phyloP scores from a whole-genome alignment of 2,329 filamentous ascomycete genomes.

The Cladosporium sp. region DNA sequence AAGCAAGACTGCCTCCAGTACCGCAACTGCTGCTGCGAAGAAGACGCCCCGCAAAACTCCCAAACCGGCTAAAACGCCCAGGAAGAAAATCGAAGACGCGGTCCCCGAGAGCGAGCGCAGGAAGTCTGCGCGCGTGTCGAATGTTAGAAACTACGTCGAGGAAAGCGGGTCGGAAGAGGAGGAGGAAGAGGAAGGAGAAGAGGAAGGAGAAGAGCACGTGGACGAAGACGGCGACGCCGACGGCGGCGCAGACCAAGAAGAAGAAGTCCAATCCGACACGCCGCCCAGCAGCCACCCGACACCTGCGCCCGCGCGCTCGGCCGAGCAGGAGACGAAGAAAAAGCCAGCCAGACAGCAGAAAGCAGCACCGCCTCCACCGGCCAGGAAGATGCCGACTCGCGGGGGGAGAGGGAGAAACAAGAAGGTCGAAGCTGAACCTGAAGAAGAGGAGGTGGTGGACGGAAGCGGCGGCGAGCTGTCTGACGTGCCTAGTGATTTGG shows the following conservation, averaged over 20 bases:
- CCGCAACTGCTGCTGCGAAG: slow-evolving; percentile 32
- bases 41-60: slow-evolving; percentile 27
- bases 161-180: slow-evolving; percentile 41
- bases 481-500: slow-evolving; percentile 23
- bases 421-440: slow-evolving; percentile 24
- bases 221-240: slow-evolving; percentile 17
- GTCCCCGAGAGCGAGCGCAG: slow-evolving; percentile 38
- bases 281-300: slow-evolving; percentile 28
- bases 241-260: slow-evolving; percentile 15
- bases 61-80: slow-evolving; percentile 37
- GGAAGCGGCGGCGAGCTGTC: slow-evolving; percentile 25
- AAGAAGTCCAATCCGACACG: slow-evolving; percentile 25
- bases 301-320: slow-evolving; percentile 4
- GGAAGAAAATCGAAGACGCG: slow-evolving; percentile 32
- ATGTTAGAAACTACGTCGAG: slow-evolving; percentile 43
- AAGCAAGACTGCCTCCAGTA: slow-evolving; percentile 21
- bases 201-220: slow-evolving; percentile 22
- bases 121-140: slow-evolving; percentile 39
- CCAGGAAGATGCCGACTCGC: slow-evolving; percentile 18
- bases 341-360: slow-evolving; percentile 6
- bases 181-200: slow-evolving; percentile 23
- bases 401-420: slow-evolving; percentile 16
- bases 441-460: slow-evolving; percentile 21
- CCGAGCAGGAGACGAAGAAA: slow-evolving; percentile 15
- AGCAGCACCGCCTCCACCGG: too few species aligned